These are phyloP conservation scores for Gynandropsis gynandra DNA, from an alignment of 345 rosid genomes.

Conservation along the genomic window DNA sequence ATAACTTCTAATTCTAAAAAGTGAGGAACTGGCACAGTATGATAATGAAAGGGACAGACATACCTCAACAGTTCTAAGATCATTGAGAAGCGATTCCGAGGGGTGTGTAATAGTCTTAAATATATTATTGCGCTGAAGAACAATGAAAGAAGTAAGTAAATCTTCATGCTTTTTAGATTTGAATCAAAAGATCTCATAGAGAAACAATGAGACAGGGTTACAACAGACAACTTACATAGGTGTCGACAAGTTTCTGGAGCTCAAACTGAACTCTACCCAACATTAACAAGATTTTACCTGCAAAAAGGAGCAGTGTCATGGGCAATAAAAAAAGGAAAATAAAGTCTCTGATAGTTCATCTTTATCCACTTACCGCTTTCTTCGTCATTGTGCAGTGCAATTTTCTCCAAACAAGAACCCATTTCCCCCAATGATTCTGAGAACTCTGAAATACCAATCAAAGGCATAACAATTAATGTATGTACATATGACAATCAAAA, in stretches of 20 bases:
- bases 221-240: conserved; percentile 62
- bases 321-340: conserved; percentile 2
- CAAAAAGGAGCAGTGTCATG: conserved; percentile 18
- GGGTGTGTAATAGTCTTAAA: conserved; percentile 75
- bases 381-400: conserved; percentile 55
- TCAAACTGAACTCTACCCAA: conserved; percentile 79
- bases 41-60: not conserved
- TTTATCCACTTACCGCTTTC: conserved; percentile 53
- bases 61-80: conserved; percentile 96
- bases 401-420: conserved; percentile 87
- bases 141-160: conserved; percentile 12
- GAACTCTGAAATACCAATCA: conserved; percentile 48
- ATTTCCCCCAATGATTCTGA: conserved; percentile 89
- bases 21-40: no score
- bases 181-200: not conserved
- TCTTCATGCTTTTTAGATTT: conserved; percentile 3
- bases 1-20: no score
- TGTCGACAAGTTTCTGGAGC: conserved; percentile 80
- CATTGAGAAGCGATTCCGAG: conserved; percentile 87
- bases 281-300: conserved; percentile 67
- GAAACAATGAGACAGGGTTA: not conserved
- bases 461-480: not conserved
- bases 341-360: not conserved
- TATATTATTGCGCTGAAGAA: conserved; percentile 75
- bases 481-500: not conserved